Evolutionary conservation across 2,329 filamentous ascomycete species (phyloP), one percentile per base, ranked within the genome.

Genomic region (Aspergillus latus): DNA sequence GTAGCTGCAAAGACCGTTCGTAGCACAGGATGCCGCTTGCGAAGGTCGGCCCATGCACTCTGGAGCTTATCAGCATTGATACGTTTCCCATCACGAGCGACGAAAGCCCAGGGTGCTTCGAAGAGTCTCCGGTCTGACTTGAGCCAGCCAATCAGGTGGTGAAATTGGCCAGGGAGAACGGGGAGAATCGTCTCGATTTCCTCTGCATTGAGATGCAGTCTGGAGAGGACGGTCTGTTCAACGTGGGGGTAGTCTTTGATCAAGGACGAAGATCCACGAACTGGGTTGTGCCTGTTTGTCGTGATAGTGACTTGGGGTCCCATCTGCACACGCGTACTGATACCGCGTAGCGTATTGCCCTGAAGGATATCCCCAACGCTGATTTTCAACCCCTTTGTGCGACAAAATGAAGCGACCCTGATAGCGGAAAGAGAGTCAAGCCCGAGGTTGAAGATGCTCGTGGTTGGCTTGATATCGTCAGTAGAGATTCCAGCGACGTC

Each of bases 341-440:
- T 70, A 7, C 68, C 68, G 13, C 61, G 60, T 2, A 70, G 43
- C n/a, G 62, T 72, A 28, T 61, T 66, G 5, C 69, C 69, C 58
- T 69, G 68, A 5, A 72, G 61, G 29, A 72, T 64, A 48, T 72
- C 68, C n/a, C 66, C 68, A 13, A 72, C 69, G 26, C 65, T 59
- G 1, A 62, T 60, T 30, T 59, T 65, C n/a, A 68, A 45, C 1
- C 68, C 68, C 37, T 65, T 63, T 0, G 61, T 55, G 16, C 69
- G 66, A 52, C 66, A 68, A 3, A 59, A 37, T 1, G 69, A 61
- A 9, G 69, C 68, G 34, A 71, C 65, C 4, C 66, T 59, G 42
- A 72, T 72, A 1, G 69, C 69, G 0, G 68, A 64, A 32, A 72
- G 58, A 1, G 69, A 72, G 53, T 72, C 69, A 29, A 72, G 53